These are phyloP conservation scores for Komagataea norvegica DNA, from an alignment of 1,139 yeast genomes.

Conservation along the genomic window DNA sequence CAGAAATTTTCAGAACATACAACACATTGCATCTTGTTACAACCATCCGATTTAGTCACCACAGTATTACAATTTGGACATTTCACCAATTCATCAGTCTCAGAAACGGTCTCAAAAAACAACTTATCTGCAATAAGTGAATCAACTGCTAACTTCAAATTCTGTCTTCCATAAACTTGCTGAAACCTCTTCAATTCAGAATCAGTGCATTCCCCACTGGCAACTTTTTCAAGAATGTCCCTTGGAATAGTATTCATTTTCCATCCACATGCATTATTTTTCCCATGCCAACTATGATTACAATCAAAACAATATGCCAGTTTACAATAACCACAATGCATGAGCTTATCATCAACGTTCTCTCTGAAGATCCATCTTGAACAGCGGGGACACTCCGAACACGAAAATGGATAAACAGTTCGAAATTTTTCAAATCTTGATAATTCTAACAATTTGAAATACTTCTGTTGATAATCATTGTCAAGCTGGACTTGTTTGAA, in stretches of 20 bases:
- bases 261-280: conserved; percentile 42
- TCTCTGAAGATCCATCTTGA: conserved; percentile 42
- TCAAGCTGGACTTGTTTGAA: conserved; percentile 32
- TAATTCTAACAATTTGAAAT: conserved; percentile 34
- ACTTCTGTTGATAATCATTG: conserved; percentile 35
- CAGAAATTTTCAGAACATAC: conserved; percentile 51
- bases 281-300: conserved; percentile 64
- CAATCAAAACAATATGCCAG: conserved; percentile 61
- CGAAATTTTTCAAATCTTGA: conserved; percentile 43
- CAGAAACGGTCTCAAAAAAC: conserved; percentile 41
- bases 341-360: conserved; percentile 47
- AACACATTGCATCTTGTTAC: conserved; percentile 62
- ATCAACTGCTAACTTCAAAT: conserved; percentile 40
- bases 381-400: conserved; percentile 54
- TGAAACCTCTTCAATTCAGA: conserved; percentile 37
- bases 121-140: conserved; percentile 46
- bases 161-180: conserved; percentile 45
- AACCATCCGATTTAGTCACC: conserved; percentile 60
- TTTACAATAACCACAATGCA: conserved; percentile 49
- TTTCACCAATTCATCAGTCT: conserved; percentile 37
- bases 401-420: conserved; percentile 44
- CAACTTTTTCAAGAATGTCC: conserved; percentile 37
- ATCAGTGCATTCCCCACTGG: conserved; percentile 30
- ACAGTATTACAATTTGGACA: conserved; percentile 56
- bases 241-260: conserved; percentile 37